Conservation (phyloP, 106 monocot species). For the Dioscorea zingiberensis region DNA sequence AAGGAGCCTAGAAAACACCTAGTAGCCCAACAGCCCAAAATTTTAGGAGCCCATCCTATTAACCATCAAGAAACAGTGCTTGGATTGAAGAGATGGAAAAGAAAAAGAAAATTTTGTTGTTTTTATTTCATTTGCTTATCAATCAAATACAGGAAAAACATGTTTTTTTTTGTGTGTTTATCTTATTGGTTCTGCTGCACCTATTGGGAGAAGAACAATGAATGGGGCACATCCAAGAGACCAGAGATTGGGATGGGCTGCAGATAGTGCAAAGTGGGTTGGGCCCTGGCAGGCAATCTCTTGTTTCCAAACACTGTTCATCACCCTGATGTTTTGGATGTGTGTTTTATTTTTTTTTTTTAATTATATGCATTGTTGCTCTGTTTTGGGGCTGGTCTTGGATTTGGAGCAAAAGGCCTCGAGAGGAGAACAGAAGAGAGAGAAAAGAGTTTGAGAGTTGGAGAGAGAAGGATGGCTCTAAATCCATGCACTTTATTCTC, state of each 20-base stretch:
- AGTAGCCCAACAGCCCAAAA: not conserved
- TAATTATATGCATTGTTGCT: not conserved
- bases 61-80: not conserved
- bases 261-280: not conserved
- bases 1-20: no score
- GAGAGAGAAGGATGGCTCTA: constrained; percentile 4
- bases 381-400: constrained; percentile 11
- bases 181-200: not conserved
- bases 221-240: not conserved
- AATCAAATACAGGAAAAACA: no score
- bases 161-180: not conserved
- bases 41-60: not conserved
- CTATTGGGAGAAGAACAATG: not conserved
- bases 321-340: not conserved
- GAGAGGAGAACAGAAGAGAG: constrained; percentile 7
- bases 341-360: no score
- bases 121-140: not conserved
- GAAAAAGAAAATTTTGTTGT: not conserved
- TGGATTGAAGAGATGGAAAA: not conserved
- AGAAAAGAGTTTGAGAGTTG: not conserved
- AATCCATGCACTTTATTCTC: constrained; percentile 15
- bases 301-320: not conserved
- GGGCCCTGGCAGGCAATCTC: not conserved
- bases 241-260: not conserved
- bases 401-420: constrained; percentile 10